These are phyloP conservation scores for Trichosporon sp. DNA, from an alignment of 1,284 basidiomycete genomes.

Conservation along the genomic window DNA sequence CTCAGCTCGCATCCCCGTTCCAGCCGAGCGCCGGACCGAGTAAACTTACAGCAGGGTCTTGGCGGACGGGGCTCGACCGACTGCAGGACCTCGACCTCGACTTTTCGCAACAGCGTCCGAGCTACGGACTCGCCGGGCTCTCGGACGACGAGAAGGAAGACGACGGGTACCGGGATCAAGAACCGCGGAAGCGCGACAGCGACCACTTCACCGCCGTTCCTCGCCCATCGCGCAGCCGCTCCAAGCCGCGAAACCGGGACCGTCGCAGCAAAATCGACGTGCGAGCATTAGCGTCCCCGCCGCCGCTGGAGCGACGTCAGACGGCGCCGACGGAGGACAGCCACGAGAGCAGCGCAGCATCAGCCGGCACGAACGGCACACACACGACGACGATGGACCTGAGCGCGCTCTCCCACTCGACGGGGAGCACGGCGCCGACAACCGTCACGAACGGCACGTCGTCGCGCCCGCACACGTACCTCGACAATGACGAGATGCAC, in stretches of 20 bases:
- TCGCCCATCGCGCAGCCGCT: not conserved
- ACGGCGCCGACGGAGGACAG: not conserved
- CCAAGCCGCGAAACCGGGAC: not conserved
- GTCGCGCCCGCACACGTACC: not conserved
- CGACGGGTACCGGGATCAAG: not conserved
- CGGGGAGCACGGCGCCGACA: constrained; percentile 23
- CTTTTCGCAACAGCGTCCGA: not conserved
- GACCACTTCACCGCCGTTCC: constrained; percentile 21
- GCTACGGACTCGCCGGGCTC: not conserved
- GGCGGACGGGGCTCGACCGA: constrained; percentile 9
- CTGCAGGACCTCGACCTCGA: not conserved
- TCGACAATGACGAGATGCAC: constrained; percentile 67
- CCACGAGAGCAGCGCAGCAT: constrained; percentile 4
- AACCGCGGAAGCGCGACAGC: not conserved
- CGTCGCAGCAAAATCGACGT: constrained; percentile 6
- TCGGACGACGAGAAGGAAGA: not conserved
- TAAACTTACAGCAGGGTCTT: not conserved
- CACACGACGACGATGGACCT: constrained; percentile 2
- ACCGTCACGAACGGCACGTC: constrained; percentile 20
- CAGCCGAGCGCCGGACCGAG: not conserved
- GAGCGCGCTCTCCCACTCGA: constrained; percentile 19
- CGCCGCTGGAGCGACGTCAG: constrained; percentile 20
- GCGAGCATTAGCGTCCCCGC: constrained; percentile 22
- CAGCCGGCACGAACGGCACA: constrained; percentile 5
- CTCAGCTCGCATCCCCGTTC: constrained; percentile 2